Evolutionary conservation across 768 basidiomycete genomes (phyloP), one percentile per base, ranked within the genome.

Genomic region (Leccinum disarticulatum): DNA sequence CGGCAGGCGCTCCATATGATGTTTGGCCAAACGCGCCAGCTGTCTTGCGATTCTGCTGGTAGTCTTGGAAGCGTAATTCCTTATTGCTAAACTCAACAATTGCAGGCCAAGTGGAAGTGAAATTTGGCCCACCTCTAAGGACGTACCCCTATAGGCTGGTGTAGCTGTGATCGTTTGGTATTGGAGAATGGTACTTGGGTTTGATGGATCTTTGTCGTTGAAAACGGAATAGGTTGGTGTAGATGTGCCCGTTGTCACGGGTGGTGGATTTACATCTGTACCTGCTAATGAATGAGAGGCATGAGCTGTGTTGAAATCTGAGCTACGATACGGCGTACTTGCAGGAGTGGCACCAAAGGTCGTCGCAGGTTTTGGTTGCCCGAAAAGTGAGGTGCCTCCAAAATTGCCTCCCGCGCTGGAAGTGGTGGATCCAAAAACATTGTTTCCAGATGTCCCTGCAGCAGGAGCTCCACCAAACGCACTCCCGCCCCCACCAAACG

Each of bases 151-250:
- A 69, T 94, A 96, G 17, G 81, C 81, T 15, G 89, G 89, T 81
- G 89, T 91, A 62, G 87, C 87, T 17, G 87, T 83, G 56, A 93
- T 93, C 38, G 87, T 83, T 73, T 95, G 93, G 72, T 89, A 96
- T 61, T 90, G 87, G 46, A 88, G 77, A 5, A 77, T 83, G 13
- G 74, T 59, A 53, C 54, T 77, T 17, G 77, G 64, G 58, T 75
- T 80, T 9, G 75, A 69, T 15, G 76, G 66, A 63, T 95, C 93
- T 65, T 91, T 91, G 68, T 95, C 93, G 36, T 55, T 70, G 61
- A 79, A 84, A 6, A 78, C 74, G 48, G 72, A 70, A 68, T 87
- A 95, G 3, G 83, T 72, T 3, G 91, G 87, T 62, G 85, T 85
- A 15, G 83, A 77, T 0, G 90, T 82, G 41, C 93, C 93, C 14